Evolutionary conservation across 1,139 yeast genomes (phyloP).

Genomic region (Nakaseomyces glabratus): DNA sequence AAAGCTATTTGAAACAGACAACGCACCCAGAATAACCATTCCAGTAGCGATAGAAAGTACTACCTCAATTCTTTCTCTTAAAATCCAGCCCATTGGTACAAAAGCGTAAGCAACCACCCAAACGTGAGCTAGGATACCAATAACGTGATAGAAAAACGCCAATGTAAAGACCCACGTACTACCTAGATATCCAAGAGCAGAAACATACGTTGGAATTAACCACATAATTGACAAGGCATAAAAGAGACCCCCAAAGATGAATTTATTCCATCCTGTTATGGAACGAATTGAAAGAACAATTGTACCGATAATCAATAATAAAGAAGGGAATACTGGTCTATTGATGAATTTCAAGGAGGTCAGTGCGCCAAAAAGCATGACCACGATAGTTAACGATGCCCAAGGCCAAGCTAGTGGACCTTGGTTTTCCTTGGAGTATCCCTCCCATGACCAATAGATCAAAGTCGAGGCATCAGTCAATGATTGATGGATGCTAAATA

Average conservation of each 20-base stretch:
- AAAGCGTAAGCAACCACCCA: conserved; percentile 98
- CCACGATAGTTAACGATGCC: conserved; percentile 57
- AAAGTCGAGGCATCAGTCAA: conserved; percentile 78
- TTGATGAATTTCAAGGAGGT: conserved; percentile 24
- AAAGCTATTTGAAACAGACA: conserved; percentile 9
- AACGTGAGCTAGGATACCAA: conserved; percentile 69
- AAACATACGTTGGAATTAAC: conserved; percentile 55
- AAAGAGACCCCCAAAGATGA: conserved; percentile 54
- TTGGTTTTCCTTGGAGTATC: conserved; percentile 54
- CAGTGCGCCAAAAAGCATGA: conserved; percentile 51
- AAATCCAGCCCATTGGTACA: conserved; percentile 84
- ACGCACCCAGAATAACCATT: conserved; percentile 35
- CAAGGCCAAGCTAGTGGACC: conserved; percentile 93
- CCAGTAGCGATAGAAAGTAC: conserved; percentile 49
- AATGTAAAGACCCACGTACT: conserved; percentile 51
- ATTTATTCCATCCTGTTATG: conserved; percentile 70
- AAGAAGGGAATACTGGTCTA: conserved; percentile 21
- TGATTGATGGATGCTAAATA: conserved; percentile 66
- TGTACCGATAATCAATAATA: conserved; percentile 39
- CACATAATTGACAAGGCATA: conserved; percentile 58
- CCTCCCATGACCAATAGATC: conserved; percentile 90
- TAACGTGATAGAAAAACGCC: conserved; percentile 46
- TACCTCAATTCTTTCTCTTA: conserved; percentile 81
- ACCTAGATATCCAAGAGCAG: conserved; percentile 47
- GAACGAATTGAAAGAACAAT: conserved; percentile 23